Evolutionary conservation across 139 green algal species (phyloP), one percentile per base, ranked within the genome.

Genomic region (Asterochloris sp.): DNA sequence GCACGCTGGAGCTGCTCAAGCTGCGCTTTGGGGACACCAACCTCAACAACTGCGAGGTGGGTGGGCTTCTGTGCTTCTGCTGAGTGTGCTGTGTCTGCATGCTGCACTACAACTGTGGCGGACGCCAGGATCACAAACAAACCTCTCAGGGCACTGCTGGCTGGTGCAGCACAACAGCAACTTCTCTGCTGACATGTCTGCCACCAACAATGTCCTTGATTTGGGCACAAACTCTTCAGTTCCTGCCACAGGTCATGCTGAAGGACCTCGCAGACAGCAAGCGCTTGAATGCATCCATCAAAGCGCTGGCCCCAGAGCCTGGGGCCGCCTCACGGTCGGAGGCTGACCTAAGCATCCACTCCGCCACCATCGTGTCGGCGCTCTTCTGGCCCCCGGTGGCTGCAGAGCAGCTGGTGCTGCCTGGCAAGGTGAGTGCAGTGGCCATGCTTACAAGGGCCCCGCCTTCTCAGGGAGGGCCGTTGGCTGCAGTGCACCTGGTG

Each of bases 1-100:
- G 92, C 69, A 98, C 94, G 0, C 85, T 99, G 61, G 97, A 99
- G 91, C 91, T 99, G 80, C 90, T 99, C 16, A 99, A 98, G 85
- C 88, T 97, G 75, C 90, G 95, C 62, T 98, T 98, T 83, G 94
- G 92, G 0, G 97, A 99, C 76, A 81, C 69, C 61, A 89, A 84
- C 47, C 89, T 99, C 85, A 92, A 95, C 81, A 85, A 86, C 24
- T 95, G 91, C 47, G 93, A 97, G 87, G 90, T 91, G 64, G 16
- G 76, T 4, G 26, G 0, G 26, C 16, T 16, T 26, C 84, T 54
- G 38, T 54, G 38, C 4, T 10, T 2, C 38, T 54, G 38, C 38
- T 54, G 38, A 54, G 2, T 2, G 38, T 54, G 38, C 38, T 54
- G 38, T 2, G 38, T 54, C 38, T 54, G 38, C 38, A 6, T 54